Conservation (phyloP, 768 basidiomycete genomes). For the Favolaschia claudopus region DNA sequence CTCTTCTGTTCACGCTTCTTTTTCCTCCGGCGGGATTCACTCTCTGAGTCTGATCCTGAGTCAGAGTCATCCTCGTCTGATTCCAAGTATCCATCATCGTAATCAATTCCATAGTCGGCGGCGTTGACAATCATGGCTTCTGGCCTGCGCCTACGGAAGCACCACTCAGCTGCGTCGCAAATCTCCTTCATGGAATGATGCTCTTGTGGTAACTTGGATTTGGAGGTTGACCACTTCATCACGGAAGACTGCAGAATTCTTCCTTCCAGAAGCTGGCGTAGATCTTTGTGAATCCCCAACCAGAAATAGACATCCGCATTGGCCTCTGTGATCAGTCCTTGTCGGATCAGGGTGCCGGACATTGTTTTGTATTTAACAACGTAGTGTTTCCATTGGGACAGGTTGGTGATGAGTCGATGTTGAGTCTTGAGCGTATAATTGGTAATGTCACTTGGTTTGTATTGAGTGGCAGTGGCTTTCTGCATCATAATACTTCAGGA, state of each 20-base stretch:
- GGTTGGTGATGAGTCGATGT: neutral
- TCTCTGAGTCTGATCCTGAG: conserved; percentile 3
- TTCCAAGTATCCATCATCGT: conserved; percentile 8
- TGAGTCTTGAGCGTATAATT: neutral
- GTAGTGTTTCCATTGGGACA: conserved; percentile 6
- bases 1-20: neutral
- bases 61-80: neutral
- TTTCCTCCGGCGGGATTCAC: neutral
- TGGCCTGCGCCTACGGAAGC: neutral
- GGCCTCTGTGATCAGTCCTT: neutral
- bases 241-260: neutral
- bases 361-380: neutral
- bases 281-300: neutral
- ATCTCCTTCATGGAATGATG: neutral
- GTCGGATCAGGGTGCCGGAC: neutral
- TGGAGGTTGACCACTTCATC: neutral
- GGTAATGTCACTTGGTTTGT: neutral
- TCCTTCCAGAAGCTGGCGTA: neutral
- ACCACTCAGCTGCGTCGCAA: conserved; percentile 8
- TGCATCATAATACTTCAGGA: neutral
- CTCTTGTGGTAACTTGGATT: neutral
- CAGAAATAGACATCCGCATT: conserved; percentile 2
- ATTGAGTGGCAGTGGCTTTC: neutral
- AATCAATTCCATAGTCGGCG: neutral
- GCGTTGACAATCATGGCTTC: conserved; percentile 6